Base-by-base conservation (phyloP, 257 asterid species). In the Nicotiana sylvestris region DNA sequence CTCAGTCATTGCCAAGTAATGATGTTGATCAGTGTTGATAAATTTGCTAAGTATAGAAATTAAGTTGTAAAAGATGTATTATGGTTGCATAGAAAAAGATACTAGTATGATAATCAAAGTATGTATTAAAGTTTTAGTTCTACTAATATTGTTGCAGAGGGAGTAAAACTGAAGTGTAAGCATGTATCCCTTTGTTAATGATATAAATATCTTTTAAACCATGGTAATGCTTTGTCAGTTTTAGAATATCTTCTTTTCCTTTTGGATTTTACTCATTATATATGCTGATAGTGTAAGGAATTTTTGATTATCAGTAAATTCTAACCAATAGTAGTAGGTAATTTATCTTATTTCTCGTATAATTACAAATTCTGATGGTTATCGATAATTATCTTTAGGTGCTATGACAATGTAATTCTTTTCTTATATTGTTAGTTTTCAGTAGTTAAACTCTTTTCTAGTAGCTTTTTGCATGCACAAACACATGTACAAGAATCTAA, bases 1-100 rank as follows among this genome's bases (percentile, higher is more conserved):
- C 98, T 2, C 81, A 76, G 13, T 66, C 91, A 2, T 76, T 88
- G 5, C 94, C 93, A 15, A 5, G 81, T 15, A 43, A 43, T 80
- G 96, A 91, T 68, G 85, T 86, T 10, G 90, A 87, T 80, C 85
- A 84, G 49, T 95, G 98, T 77, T 92, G 89, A 89, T 77, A 32
- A 58, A 21, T 51, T 74, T 46, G 61, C 80, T 49, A 74, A 74
- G 27, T 49, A 74, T 49, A 74, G 43, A 49, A 74, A 21, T 21
- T 21, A 21, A 74, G 62, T 27, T 74, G 79, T 74, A 46, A 2
- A 66, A 33, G 5, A 29, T 65, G 43, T 29, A 65, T 62, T 62
- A 62, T 62, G 35, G 68, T 25, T 64, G 10, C 39, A 65, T 65
- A 65, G 70, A 12, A 72, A 43, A 72, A 72, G 80, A 51, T 76